Base-by-base conservation (phyloP, 2,329 filamentous ascomycete species). In the Eutypa lata region DNA sequence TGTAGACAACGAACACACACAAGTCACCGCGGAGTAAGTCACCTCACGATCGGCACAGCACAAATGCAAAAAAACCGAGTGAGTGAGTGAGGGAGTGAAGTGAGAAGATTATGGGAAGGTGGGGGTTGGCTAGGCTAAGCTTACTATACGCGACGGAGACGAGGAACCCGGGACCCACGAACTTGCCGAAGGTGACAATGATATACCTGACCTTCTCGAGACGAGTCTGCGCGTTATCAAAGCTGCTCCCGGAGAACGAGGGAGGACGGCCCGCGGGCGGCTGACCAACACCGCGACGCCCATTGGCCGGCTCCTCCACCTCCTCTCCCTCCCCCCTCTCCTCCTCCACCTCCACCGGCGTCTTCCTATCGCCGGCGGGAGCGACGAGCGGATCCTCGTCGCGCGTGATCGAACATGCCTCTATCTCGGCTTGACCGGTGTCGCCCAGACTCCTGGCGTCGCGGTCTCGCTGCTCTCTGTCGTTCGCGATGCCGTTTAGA, bases 101-200 rank as follows among this genome's bases (percentile, higher is more conserved):
- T n/a, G n/a, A n/a, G n/a, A n/a, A n/a, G n/a, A n/a, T n/a, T n/a
- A n/a, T n/a, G n/a, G n/a, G n/a, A n/a, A n/a, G 8, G 22, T 19
- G 2, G 3, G 13, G 28, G 21, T 4, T 3, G 18, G 22, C 18
- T 40, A 68, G 19, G 18, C 10, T 42, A 21, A 42, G 18, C 76
- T 60, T 66, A 79, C 77, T 83, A 66, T 83, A 83, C 2, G 80
- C 80, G 33, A 83, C 80, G 5, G 80, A 74, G 35, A 83, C 75
- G 69, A 89, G 82, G 64, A 88, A 87, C 1, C 86, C 86, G 10
- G 86, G 86, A 0, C 86, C 86, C 47, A 89, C 70, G 67, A 89
- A 86, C 57, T 73, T 76, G 43, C 72, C 65, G 62, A 82, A 82
- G 38, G 78, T 83, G 57, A 71, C 48, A 43, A 80, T 21, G 16